These are phyloP conservation scores for Tympanopsis confertula DNA, from an alignment of 2,329 filamentous ascomycete species.

Conservation along the genomic window DNA sequence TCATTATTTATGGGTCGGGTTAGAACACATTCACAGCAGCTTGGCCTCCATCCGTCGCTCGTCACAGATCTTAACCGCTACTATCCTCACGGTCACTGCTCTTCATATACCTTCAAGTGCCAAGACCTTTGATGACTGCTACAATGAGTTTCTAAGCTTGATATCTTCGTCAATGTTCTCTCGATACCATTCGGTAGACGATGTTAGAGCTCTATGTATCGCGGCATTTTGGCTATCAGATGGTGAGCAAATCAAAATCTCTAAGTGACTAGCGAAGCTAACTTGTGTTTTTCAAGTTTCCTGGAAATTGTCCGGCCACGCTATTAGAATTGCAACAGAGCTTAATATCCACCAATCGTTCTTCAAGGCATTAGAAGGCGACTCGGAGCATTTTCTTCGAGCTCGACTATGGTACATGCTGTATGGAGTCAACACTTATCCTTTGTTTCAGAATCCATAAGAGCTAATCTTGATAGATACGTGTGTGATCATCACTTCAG, in stretches of 20 bases:
- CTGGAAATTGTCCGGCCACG: conserved; percentile 48
- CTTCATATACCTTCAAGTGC: conserved; percentile 44
- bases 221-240: conserved; percentile 54
- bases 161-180: conserved; percentile 46
- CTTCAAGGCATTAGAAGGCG: conserved; percentile 30
- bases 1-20: conserved; percentile 37
- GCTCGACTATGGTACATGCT: conserved; percentile 44
- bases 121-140: conserved; percentile 39
- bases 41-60: conserved; percentile 37
- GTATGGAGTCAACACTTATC: too few relatives aligned
- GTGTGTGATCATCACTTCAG: conserved; percentile 19
- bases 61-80: conserved; percentile 41
- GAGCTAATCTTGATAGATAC: too few relatives aligned
- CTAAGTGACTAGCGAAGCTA: neutral
- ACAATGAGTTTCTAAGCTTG: conserved; percentile 41
- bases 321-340: conserved; percentile 44
- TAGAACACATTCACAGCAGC: conserved; percentile 34
- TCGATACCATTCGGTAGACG: conserved; percentile 42
- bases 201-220: conserved; percentile 46
- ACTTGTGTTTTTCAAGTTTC: conserved; percentile 23
- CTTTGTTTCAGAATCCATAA: too few relatives aligned
- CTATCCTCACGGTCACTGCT: conserved; percentile 45
- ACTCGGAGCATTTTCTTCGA: conserved; percentile 35
- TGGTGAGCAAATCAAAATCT: conserved; percentile 1
- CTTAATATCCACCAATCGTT: conserved; percentile 41